Conservation (phyloP, 164 flowering plant genomes). For the Buxus sempervirens region DNA sequence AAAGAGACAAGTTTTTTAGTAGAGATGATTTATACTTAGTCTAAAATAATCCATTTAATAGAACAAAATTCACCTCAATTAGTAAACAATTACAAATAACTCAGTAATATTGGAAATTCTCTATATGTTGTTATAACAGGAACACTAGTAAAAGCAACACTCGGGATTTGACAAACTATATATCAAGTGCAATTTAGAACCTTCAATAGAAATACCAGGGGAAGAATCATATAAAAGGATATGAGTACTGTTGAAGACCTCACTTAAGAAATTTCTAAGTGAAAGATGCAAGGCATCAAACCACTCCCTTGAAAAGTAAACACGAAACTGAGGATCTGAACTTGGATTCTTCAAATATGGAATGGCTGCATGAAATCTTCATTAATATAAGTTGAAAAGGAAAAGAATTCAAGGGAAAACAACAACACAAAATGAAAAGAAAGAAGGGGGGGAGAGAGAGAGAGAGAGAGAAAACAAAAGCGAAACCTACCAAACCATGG, state of each 20-base stretch:
- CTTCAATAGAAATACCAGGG: not conserved
- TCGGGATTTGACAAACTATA: not conserved
- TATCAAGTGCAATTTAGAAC: not conserved
- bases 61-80: not conserved
- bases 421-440: not conserved
- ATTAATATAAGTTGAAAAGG: not conserved
- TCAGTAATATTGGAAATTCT: not conserved
- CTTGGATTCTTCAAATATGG: conserved; percentile 76
- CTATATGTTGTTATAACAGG: not conserved
- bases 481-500: conserved; percentile 79
- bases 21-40: not conserved
- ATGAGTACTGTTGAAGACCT: conserved; percentile 80
- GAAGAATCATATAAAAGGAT: conserved; percentile 47
- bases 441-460: not conserved
- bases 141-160: not conserved
- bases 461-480: conserved; percentile 5
- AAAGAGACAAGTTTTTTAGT: not conserved
- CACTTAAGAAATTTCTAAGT: conserved; percentile 74
- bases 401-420: conserved; percentile 1
- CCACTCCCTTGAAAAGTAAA: conserved; percentile 90
- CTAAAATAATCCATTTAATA: no score
- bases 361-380: conserved; percentile 53
- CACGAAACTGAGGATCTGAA: conserved; percentile 72
- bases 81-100: not conserved
- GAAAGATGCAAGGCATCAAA: conserved; percentile 68